Conservation (phyloP, 2,329 filamentous ascomycete species). For the Penicillium sp. region DNA sequence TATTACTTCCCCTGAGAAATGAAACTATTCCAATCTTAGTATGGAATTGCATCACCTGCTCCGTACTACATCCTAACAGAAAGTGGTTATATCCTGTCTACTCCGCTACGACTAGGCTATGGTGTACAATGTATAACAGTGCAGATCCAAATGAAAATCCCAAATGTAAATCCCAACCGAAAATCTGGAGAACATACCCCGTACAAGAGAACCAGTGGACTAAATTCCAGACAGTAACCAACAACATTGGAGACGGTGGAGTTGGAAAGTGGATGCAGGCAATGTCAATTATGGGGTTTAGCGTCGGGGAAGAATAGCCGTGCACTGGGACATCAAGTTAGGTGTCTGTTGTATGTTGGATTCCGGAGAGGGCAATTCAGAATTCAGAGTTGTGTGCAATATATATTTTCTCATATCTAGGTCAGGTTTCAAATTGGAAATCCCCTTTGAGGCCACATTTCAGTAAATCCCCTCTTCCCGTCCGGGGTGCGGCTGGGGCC, state of each 20-base stretch:
- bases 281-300: slow-evolving; percentile 2
- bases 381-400: too few species aligned
- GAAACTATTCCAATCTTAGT: neutral
- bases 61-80: too few species aligned
- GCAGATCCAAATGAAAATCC: slow-evolving; percentile 2
- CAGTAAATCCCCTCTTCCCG: neutral
- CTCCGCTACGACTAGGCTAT: too few species aligned
- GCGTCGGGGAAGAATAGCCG: neutral
- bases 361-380: too few species aligned
- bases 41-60: neutral
- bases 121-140: neutral
- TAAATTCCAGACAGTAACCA: neutral
- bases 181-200: slow-evolving; percentile 1
- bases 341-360: too few species aligned
- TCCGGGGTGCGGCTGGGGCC: neutral
- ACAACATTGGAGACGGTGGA: neutral
- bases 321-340: neutral
- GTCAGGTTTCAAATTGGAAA: neutral
- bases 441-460: neutral
- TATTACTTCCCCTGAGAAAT: neutral
- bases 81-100: too few species aligned
- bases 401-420: too few species aligned
- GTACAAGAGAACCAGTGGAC: neutral
- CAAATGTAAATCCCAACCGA: neutral
- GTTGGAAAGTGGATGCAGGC: neutral